A percentile compares a stretch with the other conserved stretches of the same genome.
Conservation (phyloP, 2,329 filamentous ascomycete species). For the Thielaviopsis ethacetica region DNA sequence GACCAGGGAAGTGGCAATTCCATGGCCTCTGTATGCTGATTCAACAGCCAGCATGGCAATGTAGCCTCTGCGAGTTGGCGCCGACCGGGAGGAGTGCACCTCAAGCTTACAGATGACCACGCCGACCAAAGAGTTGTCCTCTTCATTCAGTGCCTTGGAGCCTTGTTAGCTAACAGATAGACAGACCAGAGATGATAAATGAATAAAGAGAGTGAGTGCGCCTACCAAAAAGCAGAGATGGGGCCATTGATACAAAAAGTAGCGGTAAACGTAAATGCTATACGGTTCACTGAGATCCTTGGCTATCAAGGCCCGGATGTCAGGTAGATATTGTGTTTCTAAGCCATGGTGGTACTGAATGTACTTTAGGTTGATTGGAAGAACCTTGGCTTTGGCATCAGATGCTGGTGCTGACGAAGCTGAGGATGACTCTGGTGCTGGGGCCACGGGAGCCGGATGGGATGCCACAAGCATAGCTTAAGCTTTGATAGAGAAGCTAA, state of each 20-base stretch:
- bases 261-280: constrained; percentile 97
- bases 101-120: constrained; percentile 94
- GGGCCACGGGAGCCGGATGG: background rate
- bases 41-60: constrained; percentile 97
- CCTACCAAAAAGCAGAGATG: constrained; percentile 88
- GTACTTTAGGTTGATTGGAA: constrained; percentile 32
- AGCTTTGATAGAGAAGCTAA: background rate
- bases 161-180: constrained; percentile 8
- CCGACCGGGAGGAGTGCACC: constrained; percentile 67
- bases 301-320: constrained; percentile 83
- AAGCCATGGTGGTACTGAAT: constrained; percentile 45
- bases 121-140: constrained; percentile 54
- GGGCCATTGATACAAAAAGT: constrained; percentile 95
- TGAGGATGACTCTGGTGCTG: background rate
- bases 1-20: constrained; percentile 82
- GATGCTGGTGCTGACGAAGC: background rate
- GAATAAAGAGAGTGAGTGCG: background rate
- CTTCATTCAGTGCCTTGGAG: constrained; percentile 39
- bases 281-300: constrained; percentile 96
- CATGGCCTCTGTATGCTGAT: constrained; percentile 61
- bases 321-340: constrained; percentile 53
- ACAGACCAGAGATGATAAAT: no score
- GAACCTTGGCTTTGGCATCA: background rate
- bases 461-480: background rate
- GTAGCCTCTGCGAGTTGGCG: constrained; percentile 64